Evolutionary conservation across 768 basidiomycete species (phyloP).

Genomic region (Leccinum olivaceopallidum): DNA sequence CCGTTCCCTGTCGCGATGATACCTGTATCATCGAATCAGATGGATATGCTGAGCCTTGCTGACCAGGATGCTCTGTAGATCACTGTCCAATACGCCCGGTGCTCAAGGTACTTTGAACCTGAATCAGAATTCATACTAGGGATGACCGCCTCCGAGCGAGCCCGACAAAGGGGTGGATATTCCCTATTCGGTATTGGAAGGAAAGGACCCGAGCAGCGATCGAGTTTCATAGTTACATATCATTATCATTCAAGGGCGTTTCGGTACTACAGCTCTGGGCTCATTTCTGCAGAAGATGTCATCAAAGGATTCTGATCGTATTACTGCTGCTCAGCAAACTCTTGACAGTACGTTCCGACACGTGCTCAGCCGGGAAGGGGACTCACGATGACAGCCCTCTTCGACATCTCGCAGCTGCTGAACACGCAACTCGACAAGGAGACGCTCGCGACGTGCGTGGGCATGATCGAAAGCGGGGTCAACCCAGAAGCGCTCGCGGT

Average conservation of each 20-base stretch:
- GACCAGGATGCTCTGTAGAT: background rate
- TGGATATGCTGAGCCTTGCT: background rate
- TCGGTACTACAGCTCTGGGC: background rate
- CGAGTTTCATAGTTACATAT: background rate
- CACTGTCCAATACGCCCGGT: background rate
- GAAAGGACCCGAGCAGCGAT: background rate
- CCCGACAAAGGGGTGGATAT: background rate
- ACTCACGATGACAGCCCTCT: slow-evolving; percentile 55
- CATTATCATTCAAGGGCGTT: background rate
- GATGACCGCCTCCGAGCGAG: background rate
- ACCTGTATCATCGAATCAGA: background rate
- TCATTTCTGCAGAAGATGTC: slow-evolving; percentile 27
- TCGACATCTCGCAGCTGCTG: slow-evolving; percentile 85
- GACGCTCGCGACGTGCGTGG: slow-evolving; percentile 87
- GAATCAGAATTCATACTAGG: background rate
- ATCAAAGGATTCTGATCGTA: slow-evolving; percentile 57
- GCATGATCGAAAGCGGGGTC: slow-evolving; percentile 90
- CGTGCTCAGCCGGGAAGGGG: background rate
- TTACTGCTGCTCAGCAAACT: slow-evolving; percentile 65
- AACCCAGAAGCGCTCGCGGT: slow-evolving; percentile 93
- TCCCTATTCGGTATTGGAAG: slow-evolving; percentile 9
- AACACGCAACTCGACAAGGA: slow-evolving; percentile 89
- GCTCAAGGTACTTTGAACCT: background rate
- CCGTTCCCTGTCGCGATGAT: background rate
- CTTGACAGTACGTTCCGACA: slow-evolving; percentile 57